Base-by-base conservation (phyloP, 2,329 filamentous ascomycete genomes). In the Tolypocladium ovalisporum region DNA sequence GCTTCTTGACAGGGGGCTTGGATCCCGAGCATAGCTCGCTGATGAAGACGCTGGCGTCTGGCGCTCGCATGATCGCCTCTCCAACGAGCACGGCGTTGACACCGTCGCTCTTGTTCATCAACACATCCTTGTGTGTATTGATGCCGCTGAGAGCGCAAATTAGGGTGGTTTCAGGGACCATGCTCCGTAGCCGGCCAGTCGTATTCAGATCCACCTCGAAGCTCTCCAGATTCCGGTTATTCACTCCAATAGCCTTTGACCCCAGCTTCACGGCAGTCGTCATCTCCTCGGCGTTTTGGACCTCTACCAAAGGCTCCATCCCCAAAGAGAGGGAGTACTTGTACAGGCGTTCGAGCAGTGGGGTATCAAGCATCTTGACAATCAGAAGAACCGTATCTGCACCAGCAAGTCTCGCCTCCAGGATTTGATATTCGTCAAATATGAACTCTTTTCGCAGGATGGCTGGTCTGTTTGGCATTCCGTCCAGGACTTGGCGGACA, bases 241-340 rank as follows among this genome's bases (percentile, higher is more conserved):
- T 99, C 64, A 99, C 94, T 32, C 94, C 94, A 66, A 99, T 96
- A 40, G 90, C 93, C 72, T 92, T 88, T 27, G 94, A 83, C 13
- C 93, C 94, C 27, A 99, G 80, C 57, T 88, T 83, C 52, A 97
- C 85, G 9, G 95, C 94, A 57, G 85, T 86, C 42, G 87, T 80
- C 90, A 97, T 99, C 73, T 99, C 94, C 54, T 94, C 89, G 0
- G 87, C 85, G 47, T 88, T 99, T 68, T 99, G 96, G 34, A 99
- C 94, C 71, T 99, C 94, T 1, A 99, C 94, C 35, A 99, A 75
- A 37, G 94, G 94, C 74, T 99, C 95, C 94, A 99, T 99, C 22
- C 92, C 93, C 2, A 99, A 79, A 2, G 87, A 91, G 49, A 85
- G 79, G 1, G 91, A 97, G 75, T 97, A 99, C 58, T 85, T 80